These are phyloP conservation scores for Annulohypoxylon maeteangense DNA, from an alignment of 495 filamentous ascomycete species.

Conservation along the genomic window DNA sequence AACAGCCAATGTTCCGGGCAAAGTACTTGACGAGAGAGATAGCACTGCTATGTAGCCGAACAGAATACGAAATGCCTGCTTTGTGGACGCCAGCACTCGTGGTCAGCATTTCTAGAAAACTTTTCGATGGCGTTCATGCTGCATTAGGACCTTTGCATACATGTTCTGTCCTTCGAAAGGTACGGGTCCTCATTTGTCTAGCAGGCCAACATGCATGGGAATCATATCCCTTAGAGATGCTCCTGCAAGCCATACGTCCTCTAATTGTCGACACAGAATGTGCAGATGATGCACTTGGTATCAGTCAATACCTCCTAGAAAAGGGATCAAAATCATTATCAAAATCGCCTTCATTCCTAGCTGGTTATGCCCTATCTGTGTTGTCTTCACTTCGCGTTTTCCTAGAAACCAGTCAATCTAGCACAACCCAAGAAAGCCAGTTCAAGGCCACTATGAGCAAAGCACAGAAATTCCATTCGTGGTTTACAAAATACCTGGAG, in stretches of 20 bases:
- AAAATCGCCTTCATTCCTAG: constrained; percentile 75
- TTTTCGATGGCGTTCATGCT: constrained; percentile 84
- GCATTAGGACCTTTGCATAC: constrained; percentile 87
- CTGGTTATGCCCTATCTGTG: constrained; percentile 78
- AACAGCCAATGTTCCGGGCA: constrained; percentile 86
- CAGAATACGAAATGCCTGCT: constrained; percentile 67
- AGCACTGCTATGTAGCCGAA: constrained; percentile 76
- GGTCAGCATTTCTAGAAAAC: constrained; percentile 76
- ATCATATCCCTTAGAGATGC: constrained; percentile 92
- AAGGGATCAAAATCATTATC: constrained; percentile 72
- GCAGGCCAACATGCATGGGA: constrained; percentile 74
- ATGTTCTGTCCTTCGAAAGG: constrained; percentile 85
- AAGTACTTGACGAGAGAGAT: constrained; percentile 79
- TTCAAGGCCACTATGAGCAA: constrained; percentile 74
- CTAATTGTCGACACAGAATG: constrained; percentile 85
- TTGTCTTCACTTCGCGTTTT: constrained; percentile 80
- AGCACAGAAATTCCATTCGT: constrained; percentile 72
- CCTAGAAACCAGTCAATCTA: constrained; percentile 71
- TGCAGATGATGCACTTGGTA: constrained; percentile 89
- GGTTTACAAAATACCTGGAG: constrained; percentile 73
- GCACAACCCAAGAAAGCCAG: constrained; percentile 79
- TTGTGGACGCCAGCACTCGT: constrained; percentile 84
- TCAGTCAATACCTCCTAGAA: constrained; percentile 85
- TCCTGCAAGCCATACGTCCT: constrained; percentile 79
- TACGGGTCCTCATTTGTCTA: constrained; percentile 82